Base-by-base conservation (phyloP, 2,329 filamentous ascomycete genomes). In the Triangularia verruculosa region DNA sequence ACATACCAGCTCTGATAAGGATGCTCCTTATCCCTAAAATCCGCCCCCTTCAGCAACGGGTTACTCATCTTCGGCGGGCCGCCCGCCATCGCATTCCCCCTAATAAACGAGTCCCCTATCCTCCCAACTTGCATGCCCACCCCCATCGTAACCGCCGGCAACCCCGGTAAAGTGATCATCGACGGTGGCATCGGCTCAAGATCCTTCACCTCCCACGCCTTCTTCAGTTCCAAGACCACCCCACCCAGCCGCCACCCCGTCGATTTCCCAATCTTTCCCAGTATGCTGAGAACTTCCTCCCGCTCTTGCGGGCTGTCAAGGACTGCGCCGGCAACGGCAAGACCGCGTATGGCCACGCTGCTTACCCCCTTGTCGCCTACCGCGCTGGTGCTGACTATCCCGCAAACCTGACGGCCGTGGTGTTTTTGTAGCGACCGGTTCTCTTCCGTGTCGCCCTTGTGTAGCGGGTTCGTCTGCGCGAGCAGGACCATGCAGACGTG, bases 391-490 rank as follows among this genome's bases (percentile, higher is more conserved):
- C 92, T 91, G 24, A 91, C 88, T 66, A 98, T 96, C 13, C 94
- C 94, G 73, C 93, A 97, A 24, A 96, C 89, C 73, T 93, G 89
- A 69, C 90, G 89, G 0, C 92, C 89, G 72, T 97, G 92, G 66
- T 86, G 85, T 57, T 89, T 81, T 70, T 90, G 88, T 72, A 90
- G 83, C 4, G 83, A 80, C 55, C 84, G 85, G 85, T 94, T 91
- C 64, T 92, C 89, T 3, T 86, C 80, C 17, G 80, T 79, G 39
- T 86, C 82, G 7, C 83, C 78, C 11, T 84, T 80, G 39, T 88
- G 82, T 59, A 89, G 75, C 0, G 93, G 93, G 73, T 97, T 89
- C 22, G 88, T 88, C 69, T 94, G 91, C 3, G 90, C 86, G 4
- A 97, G 83, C 32, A 97, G 78, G 67, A 91, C 89, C 77, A 94